A percentile compares a stretch with the other conserved stretches of the same genome.
Evolutionary conservation across 371 early-diverging fungal genomes (phyloP).

Genomic region (Mortierella sp.): DNA sequence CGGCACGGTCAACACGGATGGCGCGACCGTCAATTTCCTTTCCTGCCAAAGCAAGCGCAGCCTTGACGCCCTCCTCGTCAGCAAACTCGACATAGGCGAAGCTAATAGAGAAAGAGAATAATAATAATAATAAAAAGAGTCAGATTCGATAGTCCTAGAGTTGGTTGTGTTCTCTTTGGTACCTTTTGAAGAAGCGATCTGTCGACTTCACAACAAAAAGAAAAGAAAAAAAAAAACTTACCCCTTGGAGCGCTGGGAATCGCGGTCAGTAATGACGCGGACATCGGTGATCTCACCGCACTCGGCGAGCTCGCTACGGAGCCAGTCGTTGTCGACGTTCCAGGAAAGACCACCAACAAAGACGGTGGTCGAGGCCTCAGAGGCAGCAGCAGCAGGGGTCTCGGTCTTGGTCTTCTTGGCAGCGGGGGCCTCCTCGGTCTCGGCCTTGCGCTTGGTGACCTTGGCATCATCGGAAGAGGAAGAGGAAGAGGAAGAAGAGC

Average conservation of each 20-base stretch:
- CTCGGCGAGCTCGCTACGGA: conserved; percentile 66
- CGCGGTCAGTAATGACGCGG: conserved; percentile 73
- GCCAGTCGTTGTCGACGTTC: conserved; percentile 70
- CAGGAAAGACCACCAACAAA: conserved; percentile 80
- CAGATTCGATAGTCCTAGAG: not conserved
- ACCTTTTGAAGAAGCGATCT: not conserved
- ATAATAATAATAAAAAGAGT: not conserved
- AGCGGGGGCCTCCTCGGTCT: conserved; percentile 53
- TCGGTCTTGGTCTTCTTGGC: conserved; percentile 66
- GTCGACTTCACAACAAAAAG: not conserved
- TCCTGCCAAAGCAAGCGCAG: conserved; percentile 74
- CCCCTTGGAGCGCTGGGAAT: conserved; percentile 74
- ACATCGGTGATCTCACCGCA: conserved; percentile 74
- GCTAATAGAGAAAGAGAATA: conserved; percentile 37
- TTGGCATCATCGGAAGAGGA: conserved; percentile 15
- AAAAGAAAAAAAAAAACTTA: conserved; percentile 43
- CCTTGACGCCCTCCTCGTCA: conserved; percentile 63
- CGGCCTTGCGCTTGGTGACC: conserved; percentile 58
- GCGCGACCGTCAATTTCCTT: conserved; percentile 74
- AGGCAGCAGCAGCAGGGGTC: conserved; percentile 26
- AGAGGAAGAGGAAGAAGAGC: conserved; percentile 21
- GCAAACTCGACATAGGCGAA: conserved; percentile 79
- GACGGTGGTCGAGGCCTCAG: conserved; percentile 56
- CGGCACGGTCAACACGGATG: conserved; percentile 63
- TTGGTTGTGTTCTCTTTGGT: not conserved